Base-by-base conservation (phyloP, 345 rosid species). In the Raphanus raphanistrum region DNA sequence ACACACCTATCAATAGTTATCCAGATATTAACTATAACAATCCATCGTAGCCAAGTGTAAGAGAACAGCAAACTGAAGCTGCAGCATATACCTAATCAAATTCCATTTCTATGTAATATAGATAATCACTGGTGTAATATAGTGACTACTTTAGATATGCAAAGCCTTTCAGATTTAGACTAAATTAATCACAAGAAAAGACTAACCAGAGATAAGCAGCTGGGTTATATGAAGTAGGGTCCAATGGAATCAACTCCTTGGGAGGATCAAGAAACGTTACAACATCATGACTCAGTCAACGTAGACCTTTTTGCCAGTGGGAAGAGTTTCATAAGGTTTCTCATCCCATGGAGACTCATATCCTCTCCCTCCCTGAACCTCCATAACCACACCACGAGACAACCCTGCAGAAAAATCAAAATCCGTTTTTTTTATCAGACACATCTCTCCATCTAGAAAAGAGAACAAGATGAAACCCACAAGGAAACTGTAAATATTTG, bases 181-280 rank as follows among this genome's bases (percentile, higher is more conserved):
- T 31, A 60, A 76, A 67, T 25, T 8, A 26, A 61, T 32, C 43
- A 27, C 1, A 58, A 35, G 31, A 9, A 80, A 9, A 80, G 43
- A 68, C 88, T 78, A 45, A 88, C 98, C 98, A 90, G 48, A 90
- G 88, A 85, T 90, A 92, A 59, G 88, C 89, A 62, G 98, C 91
- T 0, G 96, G 94, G 63, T 90, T 90, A 66, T 86, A 92, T 10
- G 92, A 89, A 81, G 83, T 2, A 16, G 90, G 94, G 43, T 90
- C 98, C 27, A 92, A 70, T 10, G 98, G 96, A 76, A 90, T 86
- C 86, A 92, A 79, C 38, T 88, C 91, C 70, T 83, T 88, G 1
- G 92, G 94, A 21, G 96, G 96, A 77, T 92, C 87, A 76, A 92
- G 94, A 79, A 87, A 90, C 9, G 92, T 62, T 12, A 88, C 87